These are phyloP conservation scores for Periconia sp. DNA, from an alignment of 2,329 filamentous ascomycete genomes.

Conservation along the genomic window DNA sequence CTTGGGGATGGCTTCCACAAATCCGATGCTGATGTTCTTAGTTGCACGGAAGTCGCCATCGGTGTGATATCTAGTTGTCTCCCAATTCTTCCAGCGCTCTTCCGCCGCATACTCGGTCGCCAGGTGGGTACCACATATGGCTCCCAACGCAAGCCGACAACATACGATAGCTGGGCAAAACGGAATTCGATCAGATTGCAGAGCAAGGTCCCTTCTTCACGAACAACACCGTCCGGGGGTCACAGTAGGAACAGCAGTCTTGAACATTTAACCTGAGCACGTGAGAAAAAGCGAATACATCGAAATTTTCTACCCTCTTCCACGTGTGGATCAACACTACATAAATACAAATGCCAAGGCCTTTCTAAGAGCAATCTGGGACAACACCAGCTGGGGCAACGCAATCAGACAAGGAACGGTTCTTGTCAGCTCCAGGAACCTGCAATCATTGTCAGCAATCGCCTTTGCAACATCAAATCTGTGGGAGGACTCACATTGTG, in stretches of 20 bases:
- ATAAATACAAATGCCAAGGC: too few relatives aligned
- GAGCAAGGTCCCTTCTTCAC: background rate
- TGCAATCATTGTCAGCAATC: background rate
- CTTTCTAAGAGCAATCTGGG: background rate
- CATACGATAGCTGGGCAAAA: background rate
- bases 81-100: background rate
- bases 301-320: background rate
- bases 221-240: background rate
- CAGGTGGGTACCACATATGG: background rate
- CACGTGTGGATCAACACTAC: too few relatives aligned
- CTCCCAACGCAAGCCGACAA: background rate
- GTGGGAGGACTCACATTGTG: constrained; percentile 11
- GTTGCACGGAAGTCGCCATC: background rate
- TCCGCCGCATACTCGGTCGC: background rate
- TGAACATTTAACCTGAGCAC: background rate
- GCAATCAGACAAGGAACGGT: constrained; percentile 6
- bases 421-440: constrained; percentile 7
- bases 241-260: background rate
- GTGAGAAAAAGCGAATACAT: too few relatives aligned
- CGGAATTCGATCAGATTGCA: background rate
- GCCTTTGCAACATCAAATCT: background rate
- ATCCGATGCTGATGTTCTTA: background rate
- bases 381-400: background rate
- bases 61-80: constrained; percentile 1
- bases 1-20: background rate